Base-by-base conservation (phyloP, 495 filamentous ascomycete genomes). In the Penicillium coffeae region DNA sequence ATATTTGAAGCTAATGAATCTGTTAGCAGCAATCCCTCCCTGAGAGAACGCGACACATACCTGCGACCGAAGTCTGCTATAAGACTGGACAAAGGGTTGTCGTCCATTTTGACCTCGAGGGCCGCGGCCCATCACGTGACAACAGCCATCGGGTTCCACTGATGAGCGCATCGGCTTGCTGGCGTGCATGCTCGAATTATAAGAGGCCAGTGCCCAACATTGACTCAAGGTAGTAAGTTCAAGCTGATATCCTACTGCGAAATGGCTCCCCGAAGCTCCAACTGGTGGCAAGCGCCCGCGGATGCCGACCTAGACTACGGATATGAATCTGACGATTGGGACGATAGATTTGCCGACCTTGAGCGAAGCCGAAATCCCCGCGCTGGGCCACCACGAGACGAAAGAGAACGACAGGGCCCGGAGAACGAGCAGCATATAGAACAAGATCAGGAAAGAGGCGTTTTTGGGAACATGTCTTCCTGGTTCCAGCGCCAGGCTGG, bases 401-500 rank as follows among this genome's bases (percentile, higher is more conserved):
- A 41, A 42, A 35, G 38, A 57, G 43, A 50, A 34, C 32, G 4
- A 47, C 13, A 47, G 16, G 34, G 21, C 5, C n/a, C 14, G 22
- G 46, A 45, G 21, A 33, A 22, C 33, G 25, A 30, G 18, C 25
- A 30, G 25, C 38, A 40, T 10, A 16, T 21, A 42, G 42, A 30
- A 10, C 39, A 20, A 46, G 48, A 38, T 12, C 22, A 15, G 51
- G 33, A 42, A 14, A 8, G n/a, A 13, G 57, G 60, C 12, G 44
- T 58, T 45, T 44, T 56, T 45, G 40, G 59, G 51, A 49, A 50
- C 43, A 84, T 83, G 79, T 69, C 79, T 14, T 76, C 76, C 19
- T 84, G 78, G 79, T 52, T 85, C 48, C 71, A 77, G 47, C 70
- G 77, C 22, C 69, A 78, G 32, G 70, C 71, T 50, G 69, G 69